Percentiles rank a stretch among this genome's conserved stretches.
Evolutionary conservation across 2,329 filamentous ascomycete genomes (phyloP).

Genomic region (Amauroascus niger): DNA sequence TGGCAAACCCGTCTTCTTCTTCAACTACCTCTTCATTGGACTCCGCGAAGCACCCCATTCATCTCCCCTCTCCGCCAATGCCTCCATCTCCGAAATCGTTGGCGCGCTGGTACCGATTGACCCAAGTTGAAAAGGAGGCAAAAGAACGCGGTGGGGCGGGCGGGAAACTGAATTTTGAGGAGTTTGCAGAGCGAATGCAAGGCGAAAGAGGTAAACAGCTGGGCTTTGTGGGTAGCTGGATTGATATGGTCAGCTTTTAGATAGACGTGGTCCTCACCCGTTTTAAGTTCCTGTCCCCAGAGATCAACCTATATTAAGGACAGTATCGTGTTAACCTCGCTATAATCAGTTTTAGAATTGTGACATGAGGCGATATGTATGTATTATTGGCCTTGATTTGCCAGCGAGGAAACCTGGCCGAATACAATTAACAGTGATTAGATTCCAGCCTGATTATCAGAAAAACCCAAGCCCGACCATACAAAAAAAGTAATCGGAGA

Average conservation of each 20-base stretch:
- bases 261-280: background rate
- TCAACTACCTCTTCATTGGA: constrained; percentile 28
- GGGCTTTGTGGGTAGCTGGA: constrained; percentile 81
- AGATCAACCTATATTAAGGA: too few relatives aligned
- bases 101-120: constrained; percentile 43
- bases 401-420: background rate
- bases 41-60: constrained; percentile 28
- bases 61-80: constrained; percentile 19
- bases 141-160: constrained; percentile 60
- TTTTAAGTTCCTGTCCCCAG: background rate
- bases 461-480: background rate
- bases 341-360: too few relatives aligned
- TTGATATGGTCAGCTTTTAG: constrained; percentile 61
- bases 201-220: constrained; percentile 57
- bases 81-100: constrained; percentile 32
- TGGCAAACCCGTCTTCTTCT: constrained; percentile 19
- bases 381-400: background rate
- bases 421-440: background rate
- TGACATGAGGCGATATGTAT: background rate
- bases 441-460: background rate
- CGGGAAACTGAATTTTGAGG: constrained; percentile 64
- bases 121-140: constrained; percentile 59
- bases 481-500: too few relatives aligned
- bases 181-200: constrained; percentile 69
- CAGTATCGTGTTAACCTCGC: too few relatives aligned